These are phyloP conservation scores for Lagerstroemia speciosa DNA, from an alignment of 345 rosid genomes.

Conservation along the genomic window DNA sequence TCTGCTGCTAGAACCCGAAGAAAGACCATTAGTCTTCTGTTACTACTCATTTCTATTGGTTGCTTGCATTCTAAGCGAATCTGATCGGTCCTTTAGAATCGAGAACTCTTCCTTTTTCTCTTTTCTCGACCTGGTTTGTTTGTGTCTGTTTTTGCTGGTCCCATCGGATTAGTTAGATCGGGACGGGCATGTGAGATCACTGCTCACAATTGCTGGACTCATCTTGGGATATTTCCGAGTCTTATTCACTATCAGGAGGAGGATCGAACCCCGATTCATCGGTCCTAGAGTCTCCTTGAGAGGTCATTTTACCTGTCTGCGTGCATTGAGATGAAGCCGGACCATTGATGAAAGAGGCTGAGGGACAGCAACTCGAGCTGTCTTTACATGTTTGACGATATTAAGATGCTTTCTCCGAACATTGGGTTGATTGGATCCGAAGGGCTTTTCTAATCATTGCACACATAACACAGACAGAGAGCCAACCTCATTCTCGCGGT, in stretches of 20 bases:
- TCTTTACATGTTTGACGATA: conserved; percentile 8
- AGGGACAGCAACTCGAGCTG: conserved; percentile 1
- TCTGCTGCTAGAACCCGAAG: neutral
- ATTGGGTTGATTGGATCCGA: neutral
- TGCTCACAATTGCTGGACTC: neutral
- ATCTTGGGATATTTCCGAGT: neutral
- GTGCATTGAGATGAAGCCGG: too few relatives aligned
- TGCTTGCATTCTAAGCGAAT: neutral
- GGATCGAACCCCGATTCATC: too few relatives aligned
- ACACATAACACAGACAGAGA: neutral
- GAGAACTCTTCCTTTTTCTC: neutral
- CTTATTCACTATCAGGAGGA: too few relatives aligned
- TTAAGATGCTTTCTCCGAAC: conserved; percentile 3
- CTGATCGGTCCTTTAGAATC: neutral
- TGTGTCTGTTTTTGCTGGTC: neutral
- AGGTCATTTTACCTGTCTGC: too few relatives aligned
- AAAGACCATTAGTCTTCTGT: neutral
- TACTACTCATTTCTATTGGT: neutral
- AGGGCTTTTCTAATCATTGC: neutral
- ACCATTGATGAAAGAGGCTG: too few relatives aligned
- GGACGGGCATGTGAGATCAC: neutral
- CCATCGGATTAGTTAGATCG: neutral
- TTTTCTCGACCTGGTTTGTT: neutral
- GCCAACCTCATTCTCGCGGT: neutral
- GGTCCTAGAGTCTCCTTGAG: neutral